These are phyloP conservation scores for Phytophthora citrophthora DNA, from an alignment of 352 stramenopile species.

Conservation along the genomic window DNA sequence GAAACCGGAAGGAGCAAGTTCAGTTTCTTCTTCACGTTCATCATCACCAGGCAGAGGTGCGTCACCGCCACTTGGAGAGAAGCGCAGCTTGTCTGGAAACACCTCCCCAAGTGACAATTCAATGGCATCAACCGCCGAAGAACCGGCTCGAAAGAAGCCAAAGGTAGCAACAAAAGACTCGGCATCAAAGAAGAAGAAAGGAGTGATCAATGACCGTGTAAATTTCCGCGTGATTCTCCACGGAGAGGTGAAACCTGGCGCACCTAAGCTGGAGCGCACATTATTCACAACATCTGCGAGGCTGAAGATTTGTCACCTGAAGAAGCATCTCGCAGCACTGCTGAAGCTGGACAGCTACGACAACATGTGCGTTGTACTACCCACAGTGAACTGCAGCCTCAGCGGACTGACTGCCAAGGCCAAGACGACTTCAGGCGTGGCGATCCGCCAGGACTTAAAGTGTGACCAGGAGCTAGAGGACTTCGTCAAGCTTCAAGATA, in stretches of 20 bases:
- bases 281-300: slow-evolving; percentile 68
- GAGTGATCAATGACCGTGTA: slow-evolving; percentile 39
- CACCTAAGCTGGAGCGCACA: slow-evolving; percentile 50
- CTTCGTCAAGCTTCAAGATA: slow-evolving; percentile 73
- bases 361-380: slow-evolving; percentile 68
- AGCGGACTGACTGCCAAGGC: slow-evolving; percentile 51
- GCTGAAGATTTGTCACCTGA: slow-evolving; percentile 78
- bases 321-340: slow-evolving; percentile 66
- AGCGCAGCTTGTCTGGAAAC: slow-evolving; percentile 28
- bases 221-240: slow-evolving; percentile 72
- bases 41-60: slow-evolving; percentile 34
- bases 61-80: slow-evolving; percentile 37
- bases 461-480: slow-evolving; percentile 81
- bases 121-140: slow-evolving; percentile 17
- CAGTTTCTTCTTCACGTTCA: slow-evolving; percentile 25
- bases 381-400: slow-evolving; percentile 53
- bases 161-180: slow-evolving; percentile 5
- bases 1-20: slow-evolving; percentile 17
- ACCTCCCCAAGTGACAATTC: slow-evolving; percentile 14
- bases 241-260: slow-evolving; percentile 43
- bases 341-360: slow-evolving; percentile 52
- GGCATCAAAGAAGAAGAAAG: neutral
- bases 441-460: slow-evolving; percentile 67
- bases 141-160: slow-evolving; percentile 41
- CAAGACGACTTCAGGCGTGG: slow-evolving; percentile 10